These are phyloP conservation scores for Avena sativa DNA, from an alignment of 176 grass and related monocot species.

Conservation along the genomic window DNA sequence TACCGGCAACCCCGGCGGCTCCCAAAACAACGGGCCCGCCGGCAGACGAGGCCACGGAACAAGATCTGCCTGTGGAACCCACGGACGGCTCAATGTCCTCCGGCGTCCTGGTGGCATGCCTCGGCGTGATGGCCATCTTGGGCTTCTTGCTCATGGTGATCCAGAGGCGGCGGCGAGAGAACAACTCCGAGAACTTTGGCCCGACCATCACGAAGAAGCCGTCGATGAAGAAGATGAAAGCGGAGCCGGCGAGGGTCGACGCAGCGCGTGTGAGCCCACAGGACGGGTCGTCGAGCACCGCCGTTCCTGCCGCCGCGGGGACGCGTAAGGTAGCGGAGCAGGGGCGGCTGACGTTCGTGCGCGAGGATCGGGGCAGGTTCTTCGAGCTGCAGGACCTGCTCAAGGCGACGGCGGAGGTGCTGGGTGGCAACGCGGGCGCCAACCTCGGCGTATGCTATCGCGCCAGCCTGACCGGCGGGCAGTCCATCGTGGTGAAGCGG, in stretches of 20 bases:
- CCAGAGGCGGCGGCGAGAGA: constrained; percentile 35
- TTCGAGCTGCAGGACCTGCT: constrained; percentile 91
- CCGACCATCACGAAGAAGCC: constrained; percentile 6
- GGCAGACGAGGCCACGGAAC: not conserved
- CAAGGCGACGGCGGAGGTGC: constrained; percentile 89
- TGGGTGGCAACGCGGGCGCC: constrained; percentile 52
- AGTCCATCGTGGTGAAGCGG: constrained; percentile 82
- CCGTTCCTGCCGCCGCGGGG: not conserved
- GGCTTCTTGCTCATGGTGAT: constrained; percentile 40
- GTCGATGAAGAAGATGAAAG: constrained; percentile 1
- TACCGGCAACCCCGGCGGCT: not conserved
- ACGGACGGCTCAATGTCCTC: not conserved
- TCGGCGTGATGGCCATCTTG: constrained; percentile 45
- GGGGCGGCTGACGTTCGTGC: constrained; percentile 73
- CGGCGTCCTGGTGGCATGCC: constrained; percentile 43
- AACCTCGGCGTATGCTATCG: constrained; percentile 85
- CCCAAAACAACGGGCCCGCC: not conserved
- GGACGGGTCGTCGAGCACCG: not conserved
- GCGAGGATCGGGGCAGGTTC: constrained; percentile 55
- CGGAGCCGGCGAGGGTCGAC: not conserved
- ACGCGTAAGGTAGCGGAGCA: constrained; percentile 53
- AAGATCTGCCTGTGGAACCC: not conserved
- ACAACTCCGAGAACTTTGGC: constrained; percentile 38
- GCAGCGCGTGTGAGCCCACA: not conserved
- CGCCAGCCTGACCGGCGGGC: constrained; percentile 58